Evolutionary conservation across 164 flowering plant genomes (phyloP).

Genomic region (Hamamelis virginiana): DNA sequence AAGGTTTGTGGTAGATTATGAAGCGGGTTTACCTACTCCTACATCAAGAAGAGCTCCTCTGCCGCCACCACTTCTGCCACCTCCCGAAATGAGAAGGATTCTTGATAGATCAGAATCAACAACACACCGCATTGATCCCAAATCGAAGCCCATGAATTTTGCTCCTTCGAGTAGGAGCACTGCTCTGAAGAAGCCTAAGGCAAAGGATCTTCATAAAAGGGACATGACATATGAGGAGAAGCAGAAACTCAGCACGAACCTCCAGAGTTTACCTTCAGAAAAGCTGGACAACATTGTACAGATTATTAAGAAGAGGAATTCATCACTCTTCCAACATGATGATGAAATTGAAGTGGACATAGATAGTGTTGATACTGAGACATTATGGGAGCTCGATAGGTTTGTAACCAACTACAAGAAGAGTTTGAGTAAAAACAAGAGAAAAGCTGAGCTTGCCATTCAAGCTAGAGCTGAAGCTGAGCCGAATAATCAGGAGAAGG

Average conservation of each 20-base stretch:
- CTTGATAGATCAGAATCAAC: slow-evolving; percentile 49
- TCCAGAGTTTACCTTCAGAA: slow-evolving; percentile 58
- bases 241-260: slow-evolving; percentile 57
- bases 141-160: slow-evolving; percentile 17
- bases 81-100: slow-evolving; percentile 34
- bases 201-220: slow-evolving; percentile 60
- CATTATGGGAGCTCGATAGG: slow-evolving; percentile 77
- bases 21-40: slow-evolving; percentile 35
- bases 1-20: slow-evolving; percentile 27
- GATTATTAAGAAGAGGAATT: slow-evolving; percentile 60
- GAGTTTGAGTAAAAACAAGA: slow-evolving; percentile 58
- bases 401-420: slow-evolving; percentile 65
- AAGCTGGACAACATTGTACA: slow-evolving; percentile 63
- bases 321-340: slow-evolving; percentile 48
- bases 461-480: slow-evolving; percentile 32
- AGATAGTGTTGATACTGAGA: slow-evolving; percentile 67
- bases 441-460: slow-evolving; percentile 49
- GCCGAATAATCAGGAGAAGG: slow-evolving; percentile 33
- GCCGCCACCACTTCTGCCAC: slow-evolving; percentile 12
- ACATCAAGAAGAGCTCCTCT: slow-evolving; percentile 37
- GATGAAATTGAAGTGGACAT: slow-evolving; percentile 75
- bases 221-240: slow-evolving; percentile 72
- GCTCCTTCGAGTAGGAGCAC: slow-evolving; percentile 37
- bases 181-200: slow-evolving; percentile 59
- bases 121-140: slow-evolving; percentile 26